Conservation (phyloP, 23 red algal genomes). For the Agarophyton chilense region DNA sequence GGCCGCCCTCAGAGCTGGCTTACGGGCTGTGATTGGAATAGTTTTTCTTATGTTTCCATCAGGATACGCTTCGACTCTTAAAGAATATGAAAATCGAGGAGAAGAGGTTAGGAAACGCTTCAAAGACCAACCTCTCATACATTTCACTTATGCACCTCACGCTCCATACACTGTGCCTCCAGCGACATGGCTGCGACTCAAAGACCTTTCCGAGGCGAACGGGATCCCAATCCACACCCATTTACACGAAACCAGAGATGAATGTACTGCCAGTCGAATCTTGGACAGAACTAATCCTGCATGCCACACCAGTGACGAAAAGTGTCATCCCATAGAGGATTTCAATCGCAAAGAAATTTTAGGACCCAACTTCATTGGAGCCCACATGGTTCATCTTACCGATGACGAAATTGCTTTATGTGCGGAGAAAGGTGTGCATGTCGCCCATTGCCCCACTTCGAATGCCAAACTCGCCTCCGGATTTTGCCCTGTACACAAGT, state of each 20-base stretch:
- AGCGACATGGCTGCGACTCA: constrained; percentile 48
- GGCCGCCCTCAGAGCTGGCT: constrained; percentile 64
- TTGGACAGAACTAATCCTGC: constrained; percentile 68
- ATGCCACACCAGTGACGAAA: constrained; percentile 82
- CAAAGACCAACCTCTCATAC: constrained; percentile 48
- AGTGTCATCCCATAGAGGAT: constrained; percentile 78
- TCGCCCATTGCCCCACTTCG: constrained; percentile 90
- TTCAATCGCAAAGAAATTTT: constrained; percentile 80
- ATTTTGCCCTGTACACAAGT: constrained; percentile 73
- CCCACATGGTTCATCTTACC: constrained; percentile 89
- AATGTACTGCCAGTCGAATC: constrained; percentile 62
- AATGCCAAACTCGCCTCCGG: constrained; percentile 97
- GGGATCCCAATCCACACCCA: constrained; percentile 86
- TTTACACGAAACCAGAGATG: constrained; percentile 93
- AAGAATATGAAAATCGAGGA: constrained; percentile 77
- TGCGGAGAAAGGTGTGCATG: constrained; percentile 67
- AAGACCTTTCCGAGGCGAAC: constrained; percentile 20
- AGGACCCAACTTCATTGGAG: constrained; percentile 59
- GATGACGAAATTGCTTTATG: constrained; percentile 81
- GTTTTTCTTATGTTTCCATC: constrained; percentile 82
- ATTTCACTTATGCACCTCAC: constrained; percentile 94
- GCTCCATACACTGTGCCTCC: constrained; percentile 93
- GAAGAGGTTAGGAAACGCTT: constrained; percentile 33
- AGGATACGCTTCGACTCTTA: constrained; percentile 44
- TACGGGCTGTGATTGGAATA: constrained; percentile 90